These are phyloP conservation scores for Daldinia grandis DNA, from an alignment of 495 filamentous ascomycete genomes.

Conservation along the genomic window DNA sequence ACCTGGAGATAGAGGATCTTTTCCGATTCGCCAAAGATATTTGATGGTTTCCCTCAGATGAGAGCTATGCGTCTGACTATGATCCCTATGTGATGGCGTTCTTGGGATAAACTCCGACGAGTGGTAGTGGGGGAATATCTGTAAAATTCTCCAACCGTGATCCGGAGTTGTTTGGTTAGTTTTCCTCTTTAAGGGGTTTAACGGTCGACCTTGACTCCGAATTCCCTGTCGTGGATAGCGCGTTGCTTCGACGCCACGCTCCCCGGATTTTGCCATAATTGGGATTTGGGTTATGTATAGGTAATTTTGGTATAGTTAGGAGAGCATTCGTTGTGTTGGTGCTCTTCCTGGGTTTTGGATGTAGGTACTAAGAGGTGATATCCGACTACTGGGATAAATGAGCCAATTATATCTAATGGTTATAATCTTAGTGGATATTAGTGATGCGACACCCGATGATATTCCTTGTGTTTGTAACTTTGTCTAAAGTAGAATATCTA, in stretches of 20 bases:
- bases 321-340: constrained; percentile 1
- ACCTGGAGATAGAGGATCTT: constrained; percentile 11
- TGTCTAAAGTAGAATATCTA: constrained; percentile 14
- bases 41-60: constrained; percentile 5
- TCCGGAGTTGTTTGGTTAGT: constrained; percentile 28
- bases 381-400: constrained; percentile 30
- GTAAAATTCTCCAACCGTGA: constrained; percentile 12
- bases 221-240: constrained; percentile 36
- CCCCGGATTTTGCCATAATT: constrained; percentile 9
- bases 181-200: constrained; percentile 33
- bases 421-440: constrained; percentile 21
- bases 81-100: constrained; percentile 7
- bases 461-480: constrained; percentile 17
- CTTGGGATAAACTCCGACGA: constrained; percentile 29
- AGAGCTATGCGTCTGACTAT: constrained; percentile 17
- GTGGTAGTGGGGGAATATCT: neutral
- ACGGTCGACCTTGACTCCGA: constrained; percentile 30
- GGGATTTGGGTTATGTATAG: neutral
- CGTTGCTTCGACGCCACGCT: constrained; percentile 25
- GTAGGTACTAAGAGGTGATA: constrained; percentile 32
- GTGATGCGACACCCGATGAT: constrained; percentile 31
- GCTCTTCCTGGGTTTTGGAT: constrained; percentile 20
- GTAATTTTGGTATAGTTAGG: neutral
- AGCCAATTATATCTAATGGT: constrained; percentile 27
- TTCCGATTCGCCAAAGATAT: constrained; percentile 33